These are phyloP conservation scores for Vaccinium vitisidaea DNA, from an alignment of 148 eudicot species.

Conservation along the genomic window DNA sequence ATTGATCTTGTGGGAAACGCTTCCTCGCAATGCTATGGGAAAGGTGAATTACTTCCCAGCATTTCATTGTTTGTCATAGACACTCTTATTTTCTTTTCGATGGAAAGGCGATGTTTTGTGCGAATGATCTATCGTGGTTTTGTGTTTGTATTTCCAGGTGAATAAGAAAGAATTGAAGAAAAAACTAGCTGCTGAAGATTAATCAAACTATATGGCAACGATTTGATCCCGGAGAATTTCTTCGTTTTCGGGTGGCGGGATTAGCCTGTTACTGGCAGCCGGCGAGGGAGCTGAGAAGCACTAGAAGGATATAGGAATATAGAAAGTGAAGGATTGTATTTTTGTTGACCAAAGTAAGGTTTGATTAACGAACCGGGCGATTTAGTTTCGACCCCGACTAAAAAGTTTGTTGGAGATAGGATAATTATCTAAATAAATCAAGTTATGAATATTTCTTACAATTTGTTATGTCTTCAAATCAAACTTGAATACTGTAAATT, in stretches of 20 bases:
- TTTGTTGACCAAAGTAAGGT: too few relatives aligned
- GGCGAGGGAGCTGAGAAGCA: conserved; percentile 6
- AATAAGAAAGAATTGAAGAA: conserved; percentile 55
- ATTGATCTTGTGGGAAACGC: conserved; percentile 70
- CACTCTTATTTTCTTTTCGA: background rate
- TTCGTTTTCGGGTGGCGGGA: background rate
- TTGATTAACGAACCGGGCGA: too few relatives aligned
- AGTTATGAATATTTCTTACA: background rate
- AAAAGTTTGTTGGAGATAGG: too few relatives aligned
- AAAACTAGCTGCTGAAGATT: conserved; percentile 15
- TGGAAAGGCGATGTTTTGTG: background rate
- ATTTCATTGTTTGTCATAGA: background rate
- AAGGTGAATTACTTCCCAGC: conserved; percentile 52
- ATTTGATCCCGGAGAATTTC: background rate
- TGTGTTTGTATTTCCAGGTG: conserved; percentile 47
- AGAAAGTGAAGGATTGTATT: too few relatives aligned
- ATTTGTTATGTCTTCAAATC: background rate
- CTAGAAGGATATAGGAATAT: background rate
- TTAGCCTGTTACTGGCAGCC: background rate
- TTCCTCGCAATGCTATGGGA: conserved; percentile 99
- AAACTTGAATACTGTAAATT: too few relatives aligned
- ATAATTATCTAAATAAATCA: too few relatives aligned
- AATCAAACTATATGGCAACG: conserved; percentile 5
- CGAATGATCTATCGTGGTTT: background rate
- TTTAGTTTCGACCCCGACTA: too few relatives aligned